phyloP scores from a whole-genome alignment of 768 basidiomycete genomes.

The Goffeauzyma gilvescens region DNA sequence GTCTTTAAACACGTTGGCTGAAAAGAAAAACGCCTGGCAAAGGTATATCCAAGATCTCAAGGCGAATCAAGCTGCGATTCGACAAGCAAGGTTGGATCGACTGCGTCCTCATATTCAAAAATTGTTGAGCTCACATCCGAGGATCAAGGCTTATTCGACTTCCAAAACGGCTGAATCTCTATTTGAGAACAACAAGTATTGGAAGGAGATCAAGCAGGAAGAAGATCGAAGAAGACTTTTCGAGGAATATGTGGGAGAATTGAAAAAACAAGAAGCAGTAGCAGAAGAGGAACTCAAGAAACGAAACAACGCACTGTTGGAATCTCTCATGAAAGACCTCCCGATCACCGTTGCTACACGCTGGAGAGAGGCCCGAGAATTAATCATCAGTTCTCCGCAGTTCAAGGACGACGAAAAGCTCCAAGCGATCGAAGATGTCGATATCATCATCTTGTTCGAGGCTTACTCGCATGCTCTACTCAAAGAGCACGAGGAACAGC shows the following conservation, averaged over 20 bases:
- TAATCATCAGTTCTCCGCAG: constrained; percentile 55
- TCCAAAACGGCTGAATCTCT: constrained; percentile 72
- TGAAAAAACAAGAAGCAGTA: constrained; percentile 78
- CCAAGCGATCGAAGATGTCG: constrained; percentile 65
- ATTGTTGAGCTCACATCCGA: constrained; percentile 49
- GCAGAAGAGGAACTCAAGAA: constrained; percentile 19
- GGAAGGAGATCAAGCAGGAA: constrained; percentile 61
- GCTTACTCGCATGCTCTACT: constrained; percentile 80
- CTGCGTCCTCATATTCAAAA: constrained; percentile 65
- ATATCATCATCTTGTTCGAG: constrained; percentile 82
- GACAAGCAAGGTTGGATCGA: constrained; percentile 61
- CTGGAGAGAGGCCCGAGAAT: constrained; percentile 66
- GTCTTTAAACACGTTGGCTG: constrained; percentile 74
- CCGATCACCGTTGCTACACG: constrained; percentile 82
- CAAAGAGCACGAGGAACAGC: constrained; percentile 75
- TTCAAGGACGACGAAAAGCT: constrained; percentile 63
- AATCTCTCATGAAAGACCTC: constrained; percentile 64
- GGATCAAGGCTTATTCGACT: constrained; percentile 73
- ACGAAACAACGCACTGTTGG: constrained; percentile 65
- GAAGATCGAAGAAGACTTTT: constrained; percentile 72
- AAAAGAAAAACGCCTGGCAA: constrained; percentile 86
- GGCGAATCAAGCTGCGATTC: constrained; percentile 68
- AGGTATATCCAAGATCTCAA: constrained; percentile 68
- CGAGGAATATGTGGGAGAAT: constrained; percentile 71
- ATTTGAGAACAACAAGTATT: constrained; percentile 72